These are phyloP conservation scores for Neurospora sp. DNA, from an alignment of 495 filamentous ascomycete species.

Conservation along the genomic window DNA sequence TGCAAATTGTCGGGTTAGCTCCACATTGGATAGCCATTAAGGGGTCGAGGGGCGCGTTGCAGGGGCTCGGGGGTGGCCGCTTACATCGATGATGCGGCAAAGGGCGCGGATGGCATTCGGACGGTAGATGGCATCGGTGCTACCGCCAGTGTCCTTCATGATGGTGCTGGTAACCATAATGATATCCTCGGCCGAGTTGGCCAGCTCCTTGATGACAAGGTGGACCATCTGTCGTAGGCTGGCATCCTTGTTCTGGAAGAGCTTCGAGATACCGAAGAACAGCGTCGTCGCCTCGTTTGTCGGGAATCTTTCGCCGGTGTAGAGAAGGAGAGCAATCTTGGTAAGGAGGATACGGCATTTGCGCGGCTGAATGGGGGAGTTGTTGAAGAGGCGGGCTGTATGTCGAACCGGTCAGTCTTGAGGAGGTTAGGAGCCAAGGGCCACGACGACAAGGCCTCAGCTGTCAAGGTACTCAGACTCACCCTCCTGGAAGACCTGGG, in stretches of 20 bases:
- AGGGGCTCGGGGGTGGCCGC: conserved; percentile 4
- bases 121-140: conserved; percentile 88
- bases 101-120: conserved; percentile 95
- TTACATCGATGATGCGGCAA: conserved; percentile 95
- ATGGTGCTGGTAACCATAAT: conserved; percentile 99
- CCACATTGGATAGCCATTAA: background rate
- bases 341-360: conserved; percentile 92
- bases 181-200: conserved; percentile 93
- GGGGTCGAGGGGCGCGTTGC: background rate
- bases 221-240: conserved; percentile 98
- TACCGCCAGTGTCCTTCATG: conserved; percentile 98
- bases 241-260: conserved; percentile 99
- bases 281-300: conserved; percentile 95
- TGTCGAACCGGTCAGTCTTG: conserved; percentile 6
- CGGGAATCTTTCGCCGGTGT: conserved; percentile 94
- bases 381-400: conserved; percentile 92
- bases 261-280: conserved; percentile 98
- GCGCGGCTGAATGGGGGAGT: conserved; percentile 87
- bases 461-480: conserved; percentile 18
- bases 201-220: conserved; percentile 92
- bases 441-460: background rate
- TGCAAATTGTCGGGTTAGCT: conserved; percentile 24
- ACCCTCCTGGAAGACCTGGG: conserved; percentile 99
- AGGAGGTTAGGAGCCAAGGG: conserved; percentile 4
- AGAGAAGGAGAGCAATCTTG: conserved; percentile 92